A percentile compares a stretch with the other conserved stretches of the same genome.
phyloP scores from a whole-genome alignment of 176 grass and related monocot species.

The Luzula sylvatica region DNA sequence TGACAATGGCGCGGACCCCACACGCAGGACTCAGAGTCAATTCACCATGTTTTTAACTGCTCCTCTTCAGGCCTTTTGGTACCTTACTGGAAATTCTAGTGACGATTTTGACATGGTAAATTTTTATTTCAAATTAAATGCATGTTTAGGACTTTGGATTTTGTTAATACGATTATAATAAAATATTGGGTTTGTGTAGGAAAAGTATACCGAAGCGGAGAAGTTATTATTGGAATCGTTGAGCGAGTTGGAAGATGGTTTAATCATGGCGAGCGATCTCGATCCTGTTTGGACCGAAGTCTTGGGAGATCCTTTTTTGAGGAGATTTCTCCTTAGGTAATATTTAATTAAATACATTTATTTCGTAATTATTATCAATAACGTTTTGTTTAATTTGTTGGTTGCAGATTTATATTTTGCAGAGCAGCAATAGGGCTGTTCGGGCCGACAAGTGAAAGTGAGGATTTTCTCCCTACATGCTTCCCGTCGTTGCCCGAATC shows the following conservation, averaged over 20 bases:
- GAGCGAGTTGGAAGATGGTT: conserved; percentile 48
- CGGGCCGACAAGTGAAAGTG: conserved; percentile 25
- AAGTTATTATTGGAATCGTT: conserved; percentile 53
- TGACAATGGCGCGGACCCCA: conserved; percentile 39
- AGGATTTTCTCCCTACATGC: conserved; percentile 50
- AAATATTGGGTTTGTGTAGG: conserved; percentile 31
- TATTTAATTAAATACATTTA: not conserved
- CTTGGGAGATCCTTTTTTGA: conserved; percentile 73
- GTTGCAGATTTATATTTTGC: conserved; percentile 81
- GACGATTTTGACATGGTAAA: conserved; percentile 50
- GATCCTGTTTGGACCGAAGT: conserved; percentile 82
- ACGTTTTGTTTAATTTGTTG: not conserved
- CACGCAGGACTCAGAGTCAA: conserved; percentile 37
- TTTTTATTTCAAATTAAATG: not conserved
- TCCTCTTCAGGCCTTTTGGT: conserved; percentile 91
- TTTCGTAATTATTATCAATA: not conserved
- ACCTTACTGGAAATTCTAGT: conserved; percentile 51
- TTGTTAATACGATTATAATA: conserved; percentile 2
- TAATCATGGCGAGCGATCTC: conserved; percentile 53
- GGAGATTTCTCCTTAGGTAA: conserved; percentile 79
- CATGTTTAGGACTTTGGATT: not conserved
- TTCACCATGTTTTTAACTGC: conserved; percentile 95
- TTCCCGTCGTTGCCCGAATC: conserved; percentile 54
- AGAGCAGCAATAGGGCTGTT: conserved; percentile 47
- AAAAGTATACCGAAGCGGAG: conserved; percentile 63